phyloP scores from a whole-genome alignment of 2,329 filamentous ascomycete genomes.

The Cytospora paraplurivora region DNA sequence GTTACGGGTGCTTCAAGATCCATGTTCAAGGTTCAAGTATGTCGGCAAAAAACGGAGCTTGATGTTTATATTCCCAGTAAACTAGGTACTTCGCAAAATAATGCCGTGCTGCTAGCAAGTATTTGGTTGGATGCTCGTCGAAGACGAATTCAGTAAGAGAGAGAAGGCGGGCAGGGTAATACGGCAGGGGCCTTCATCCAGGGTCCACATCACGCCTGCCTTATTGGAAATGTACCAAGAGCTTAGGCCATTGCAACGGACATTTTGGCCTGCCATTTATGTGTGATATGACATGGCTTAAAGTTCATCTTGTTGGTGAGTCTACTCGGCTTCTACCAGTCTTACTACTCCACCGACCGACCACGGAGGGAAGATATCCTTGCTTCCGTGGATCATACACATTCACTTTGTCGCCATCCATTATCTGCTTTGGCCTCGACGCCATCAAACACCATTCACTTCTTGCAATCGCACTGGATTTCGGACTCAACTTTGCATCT shows the following conservation, averaged over 20 bases:
- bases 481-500: background rate
- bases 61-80: background rate
- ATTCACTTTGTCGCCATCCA: background rate
- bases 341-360: conserved; percentile 4
- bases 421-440: background rate
- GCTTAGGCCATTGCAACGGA: conserved; percentile 2
- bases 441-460: background rate
- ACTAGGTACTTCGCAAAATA: too few species aligned
- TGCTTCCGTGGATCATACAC: conserved; percentile 9
- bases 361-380: conserved; percentile 7
- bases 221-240: background rate
- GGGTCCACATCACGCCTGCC: conserved; percentile 14
- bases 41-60: background rate
- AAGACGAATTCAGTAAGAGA: background rate
- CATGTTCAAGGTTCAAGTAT: background rate
- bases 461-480: background rate
- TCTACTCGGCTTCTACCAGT: background rate
- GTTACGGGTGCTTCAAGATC: background rate
- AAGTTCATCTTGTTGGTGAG: background rate
- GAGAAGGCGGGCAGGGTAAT: background rate
- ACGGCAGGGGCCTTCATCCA: conserved; percentile 6
- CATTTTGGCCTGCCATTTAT: background rate
- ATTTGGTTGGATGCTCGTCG: background rate
- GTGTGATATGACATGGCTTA: background rate
- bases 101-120: too few species aligned